Evolutionary conservation across 2,329 filamentous ascomycete genomes (phyloP), one percentile per base, ranked within the genome.

Genomic region (Penicillium capsulatum): DNA sequence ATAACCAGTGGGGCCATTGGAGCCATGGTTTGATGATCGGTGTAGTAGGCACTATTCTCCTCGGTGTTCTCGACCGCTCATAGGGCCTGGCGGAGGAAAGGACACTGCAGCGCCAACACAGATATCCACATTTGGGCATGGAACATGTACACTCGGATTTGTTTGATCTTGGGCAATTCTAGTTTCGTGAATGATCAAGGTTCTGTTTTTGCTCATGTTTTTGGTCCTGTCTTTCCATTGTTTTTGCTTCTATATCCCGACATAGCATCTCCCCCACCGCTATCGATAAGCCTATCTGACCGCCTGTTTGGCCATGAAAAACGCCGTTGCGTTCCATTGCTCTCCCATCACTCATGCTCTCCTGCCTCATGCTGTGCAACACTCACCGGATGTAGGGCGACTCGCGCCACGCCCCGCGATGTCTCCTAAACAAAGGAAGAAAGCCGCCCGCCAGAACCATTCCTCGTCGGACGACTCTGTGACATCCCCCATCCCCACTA

Each of bases 1-100:
- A 59, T 10, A 68, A 67, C 3, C 59, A 74, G 50, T 72, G 67
- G 70, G 66, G 63, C 47, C 73, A 76, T 55, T 76, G 71, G 71
- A 64, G 67, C 1, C 74, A 73, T 63, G 68, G 64, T 17, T 65
- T 67, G 3, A 42, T 72, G 26, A 49, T 72, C 17, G 45, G 55
- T 19, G 47, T 57, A 4, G 51, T 70, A 38, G 65, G 65, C 11
- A 55, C 31, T 11, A 19, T 59, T 36, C 36, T 53, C 17, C 30
- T 56, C 19, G 44, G 48, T 38, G 34, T 35, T 24, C 42, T 52
- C 35, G 39, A 49, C 31, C 26, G 32, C 19, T 22, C 19, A 22
- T 22, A 22, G 19, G 19, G 19, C 9, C 9, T 5, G 19, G 9
- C 5, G 9, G 19, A 22, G 9, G 9, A 22, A 9, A 22, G 19